These are phyloP conservation scores for Hypomontagnella submonticulosa DNA, from an alignment of 495 filamentous ascomycete species.

Conservation along the genomic window DNA sequence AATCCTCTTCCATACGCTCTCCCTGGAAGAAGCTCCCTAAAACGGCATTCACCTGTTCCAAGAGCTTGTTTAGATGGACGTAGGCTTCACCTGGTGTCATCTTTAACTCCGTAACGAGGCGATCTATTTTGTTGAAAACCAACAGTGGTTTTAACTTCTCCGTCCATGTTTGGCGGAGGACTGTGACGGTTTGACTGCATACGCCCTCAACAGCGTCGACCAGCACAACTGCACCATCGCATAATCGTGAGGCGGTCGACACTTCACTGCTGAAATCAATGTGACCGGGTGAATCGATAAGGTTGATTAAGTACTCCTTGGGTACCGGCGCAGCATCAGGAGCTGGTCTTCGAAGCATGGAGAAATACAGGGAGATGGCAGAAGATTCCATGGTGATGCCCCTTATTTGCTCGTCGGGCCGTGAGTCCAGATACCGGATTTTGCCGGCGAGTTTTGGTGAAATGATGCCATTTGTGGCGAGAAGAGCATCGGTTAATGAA, in stretches of 20 bases:
- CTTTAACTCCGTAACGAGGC: conserved; percentile 89
- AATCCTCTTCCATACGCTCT: conserved; percentile 98
- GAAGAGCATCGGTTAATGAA: conserved; percentile 93
- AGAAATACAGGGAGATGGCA: conserved; percentile 96
- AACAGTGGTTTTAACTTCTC: conserved; percentile 95
- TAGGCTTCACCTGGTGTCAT: conserved; percentile 93
- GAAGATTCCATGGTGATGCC: conserved; percentile 99
- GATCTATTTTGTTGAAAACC: conserved; percentile 98
- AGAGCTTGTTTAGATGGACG: conserved; percentile 84
- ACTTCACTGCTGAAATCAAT: conserved; percentile 99
- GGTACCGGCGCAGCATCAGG: conserved; percentile 75
- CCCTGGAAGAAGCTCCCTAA: conserved; percentile 98
- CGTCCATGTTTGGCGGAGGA: conserved; percentile 93
- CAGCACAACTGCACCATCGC: conserved; percentile 92
- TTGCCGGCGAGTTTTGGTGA: conserved; percentile 97
- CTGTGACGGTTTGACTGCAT: conserved; percentile 97
- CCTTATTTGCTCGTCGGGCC: conserved; percentile 94
- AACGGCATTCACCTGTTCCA: conserved; percentile 97
- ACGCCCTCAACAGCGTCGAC: conserved; percentile 99
- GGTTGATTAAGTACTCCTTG: conserved; percentile 94
- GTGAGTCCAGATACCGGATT: conserved; percentile 96
- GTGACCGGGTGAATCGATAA: conserved; percentile 98
- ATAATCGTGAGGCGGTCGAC: conserved; percentile 92
- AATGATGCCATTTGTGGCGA: conserved; percentile 99
- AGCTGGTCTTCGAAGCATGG: conserved; percentile 75